A percentile compares a stretch with the other conserved stretches of the same genome.
These are phyloP conservation scores for Ramularia endophylla DNA, from an alignment of 2,329 filamentous ascomycete genomes.

Conservation along the genomic window DNA sequence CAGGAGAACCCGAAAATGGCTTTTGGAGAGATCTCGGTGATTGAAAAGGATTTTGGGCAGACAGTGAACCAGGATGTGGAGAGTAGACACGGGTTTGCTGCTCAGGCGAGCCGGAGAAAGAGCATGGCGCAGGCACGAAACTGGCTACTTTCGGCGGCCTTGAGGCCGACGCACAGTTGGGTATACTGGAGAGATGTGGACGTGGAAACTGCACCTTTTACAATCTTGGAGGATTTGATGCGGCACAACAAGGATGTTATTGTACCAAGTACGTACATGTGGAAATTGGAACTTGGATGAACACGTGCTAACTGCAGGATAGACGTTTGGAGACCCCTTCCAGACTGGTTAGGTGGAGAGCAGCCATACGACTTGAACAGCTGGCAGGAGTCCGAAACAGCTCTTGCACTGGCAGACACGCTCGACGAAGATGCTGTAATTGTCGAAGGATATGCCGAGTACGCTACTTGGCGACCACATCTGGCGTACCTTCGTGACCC, in stretches of 20 bases:
- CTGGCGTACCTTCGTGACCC: conserved; percentile 94
- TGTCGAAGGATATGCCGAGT: conserved; percentile 97
- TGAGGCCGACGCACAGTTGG: conserved; percentile 95
- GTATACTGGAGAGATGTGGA: conserved; percentile 99
- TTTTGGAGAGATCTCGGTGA: conserved; percentile 94
- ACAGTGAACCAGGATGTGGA: conserved; percentile 97
- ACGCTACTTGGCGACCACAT: conserved; percentile 96
- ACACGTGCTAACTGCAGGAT: conserved; percentile 39
- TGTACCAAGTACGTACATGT: conserved; percentile 76
- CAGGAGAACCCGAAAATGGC: conserved; percentile 72
- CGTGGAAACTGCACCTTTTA: conserved; percentile 94
- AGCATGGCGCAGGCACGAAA: conserved; percentile 97
- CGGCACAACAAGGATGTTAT: conserved; percentile 98
- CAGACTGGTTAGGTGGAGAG: conserved; percentile 97
- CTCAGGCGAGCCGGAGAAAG: conserved; percentile 88
- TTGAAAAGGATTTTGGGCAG: conserved; percentile 98
- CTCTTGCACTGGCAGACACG: conserved; percentile 84
- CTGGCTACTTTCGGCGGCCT: conserved; percentile 88
- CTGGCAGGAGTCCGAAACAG: conserved; percentile 98
- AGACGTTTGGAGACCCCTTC: conserved; percentile 94
- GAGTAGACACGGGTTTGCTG: conserved; percentile 93
- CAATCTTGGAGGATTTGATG: conserved; percentile 96
- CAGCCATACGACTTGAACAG: conserved; percentile 98
- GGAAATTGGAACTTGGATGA: background rate
- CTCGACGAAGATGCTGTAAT: conserved; percentile 98